Evolutionary conservation across 441 rosid species (phyloP).

Genomic region (Adansonia rubrostipa): DNA sequence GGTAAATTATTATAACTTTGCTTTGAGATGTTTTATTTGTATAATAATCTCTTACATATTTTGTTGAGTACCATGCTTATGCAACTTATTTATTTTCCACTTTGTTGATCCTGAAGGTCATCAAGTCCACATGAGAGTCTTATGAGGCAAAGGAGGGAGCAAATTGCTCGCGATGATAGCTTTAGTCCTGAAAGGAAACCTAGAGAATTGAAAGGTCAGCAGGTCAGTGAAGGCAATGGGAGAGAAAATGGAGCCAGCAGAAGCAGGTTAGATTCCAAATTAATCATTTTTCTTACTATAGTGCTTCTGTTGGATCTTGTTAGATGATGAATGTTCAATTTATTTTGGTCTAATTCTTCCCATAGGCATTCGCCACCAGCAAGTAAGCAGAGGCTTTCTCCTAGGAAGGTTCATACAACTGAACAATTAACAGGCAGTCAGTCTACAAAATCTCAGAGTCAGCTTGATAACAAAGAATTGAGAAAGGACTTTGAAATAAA

Average conservation of each 20-base stretch:
- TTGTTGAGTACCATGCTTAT: constrained; percentile 14
- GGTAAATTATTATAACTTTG: constrained; percentile 37
- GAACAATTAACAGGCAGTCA: constrained; percentile 33
- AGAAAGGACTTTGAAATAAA: constrained; percentile 50
- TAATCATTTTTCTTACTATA: not conserved
- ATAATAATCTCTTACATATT: not conserved
- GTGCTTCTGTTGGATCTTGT: constrained; percentile 7
- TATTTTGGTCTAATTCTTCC: not conserved
- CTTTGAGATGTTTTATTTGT: not conserved
- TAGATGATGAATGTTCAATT: constrained; percentile 26
- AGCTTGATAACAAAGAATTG: constrained; percentile 32
- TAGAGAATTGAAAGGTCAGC: constrained; percentile 40
- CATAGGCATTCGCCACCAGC: constrained; percentile 36
- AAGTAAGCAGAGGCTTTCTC: constrained; percentile 44
- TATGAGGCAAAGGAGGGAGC: constrained; percentile 35
- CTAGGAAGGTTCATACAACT: constrained; percentile 33
- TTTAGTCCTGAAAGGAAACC: constrained; percentile 40
- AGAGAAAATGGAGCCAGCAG: constrained; percentile 37
- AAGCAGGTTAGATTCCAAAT: constrained; percentile 40
- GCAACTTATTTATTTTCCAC: constrained; percentile 20
- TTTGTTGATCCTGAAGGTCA: constrained; percentile 17
- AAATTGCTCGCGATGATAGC: constrained; percentile 27
- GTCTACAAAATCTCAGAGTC: constrained; percentile 35
- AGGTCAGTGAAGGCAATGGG: constrained; percentile 38
- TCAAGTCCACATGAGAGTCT: constrained; percentile 44